Evolutionary conservation across 164 flowering plant genomes (phyloP).

Genomic region (Saururus chinensis): DNA sequence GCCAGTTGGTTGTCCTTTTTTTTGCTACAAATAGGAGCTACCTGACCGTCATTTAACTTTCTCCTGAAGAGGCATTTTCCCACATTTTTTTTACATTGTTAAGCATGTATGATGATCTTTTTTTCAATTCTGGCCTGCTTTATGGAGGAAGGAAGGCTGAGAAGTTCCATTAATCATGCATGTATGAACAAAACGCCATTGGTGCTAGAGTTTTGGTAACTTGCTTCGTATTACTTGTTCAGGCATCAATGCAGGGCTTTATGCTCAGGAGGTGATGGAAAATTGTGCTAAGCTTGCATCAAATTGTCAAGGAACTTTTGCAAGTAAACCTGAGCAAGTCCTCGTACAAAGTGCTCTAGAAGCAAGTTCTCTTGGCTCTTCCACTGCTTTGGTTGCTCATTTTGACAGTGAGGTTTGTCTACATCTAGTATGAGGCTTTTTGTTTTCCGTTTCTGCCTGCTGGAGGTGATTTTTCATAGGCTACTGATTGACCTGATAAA

Average conservation of each 20-base stretch:
- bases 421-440: neutral
- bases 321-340: conserved; percentile 34
- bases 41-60: neutral
- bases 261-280: conserved; percentile 56
- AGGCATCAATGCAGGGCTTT: conserved; percentile 57
- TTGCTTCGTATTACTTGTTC: conserved; percentile 5
- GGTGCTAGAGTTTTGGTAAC: neutral
- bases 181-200: neutral
- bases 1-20: neutral
- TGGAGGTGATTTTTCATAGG: neutral
- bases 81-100: too few relatives aligned
- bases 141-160: neutral
- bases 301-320: conserved; percentile 13
- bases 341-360: conserved; percentile 40
- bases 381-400: conserved; percentile 64
- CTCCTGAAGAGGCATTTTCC: too few relatives aligned
- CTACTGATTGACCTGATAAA: neutral
- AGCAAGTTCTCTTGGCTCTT: conserved; percentile 49
- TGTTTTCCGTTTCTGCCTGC: neutral
- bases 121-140: neutral
- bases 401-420: conserved; percentile 65
- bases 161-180: neutral
- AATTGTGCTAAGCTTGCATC: conserved; percentile 44
- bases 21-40: neutral
- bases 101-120: neutral